A percentile compares a stretch with the other conserved stretches of the same genome.
These are phyloP conservation scores for Cynanchum wilfordii DNA, from an alignment of 257 asterid species.

Conservation along the genomic window DNA sequence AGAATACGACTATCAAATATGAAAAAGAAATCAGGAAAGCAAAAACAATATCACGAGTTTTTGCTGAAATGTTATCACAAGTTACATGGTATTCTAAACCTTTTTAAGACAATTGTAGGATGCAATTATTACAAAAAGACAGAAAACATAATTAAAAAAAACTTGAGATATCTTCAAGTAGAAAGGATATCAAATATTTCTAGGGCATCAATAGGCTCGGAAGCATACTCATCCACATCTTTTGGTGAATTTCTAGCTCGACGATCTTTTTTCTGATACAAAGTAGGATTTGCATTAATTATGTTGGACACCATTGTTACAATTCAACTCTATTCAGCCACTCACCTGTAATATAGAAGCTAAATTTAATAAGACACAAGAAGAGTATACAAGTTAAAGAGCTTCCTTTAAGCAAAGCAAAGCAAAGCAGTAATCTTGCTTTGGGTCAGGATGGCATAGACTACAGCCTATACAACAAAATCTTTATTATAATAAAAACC, in stretches of 20 bases:
- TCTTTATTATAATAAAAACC: neutral
- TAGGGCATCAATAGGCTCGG: slow-evolving; percentile 65
- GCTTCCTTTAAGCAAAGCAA: too few relatives aligned
- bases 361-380: neutral
- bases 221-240: slow-evolving; percentile 55
- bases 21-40: neutral
- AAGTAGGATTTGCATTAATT: slow-evolving; percentile 83
- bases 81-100: neutral
- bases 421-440: neutral
- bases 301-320: slow-evolving; percentile 55
- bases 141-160: neutral
- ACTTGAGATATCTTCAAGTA: slow-evolving; percentile 9
- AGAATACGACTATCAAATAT: neutral
- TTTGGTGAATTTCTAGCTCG: slow-evolving; percentile 41
- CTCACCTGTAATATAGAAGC: slow-evolving; percentile 13
- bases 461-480: neutral
- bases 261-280: slow-evolving; percentile 82
- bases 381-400: neutral
- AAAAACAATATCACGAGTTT: neutral
- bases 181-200: slow-evolving; percentile 93
- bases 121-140: neutral
- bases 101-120: neutral
- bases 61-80: neutral
- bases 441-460: neutral
- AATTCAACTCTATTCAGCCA: slow-evolving; percentile 21